A percentile compares a stretch with the other conserved stretches of the same genome.
Evolutionary conservation across 257 asterid species (phyloP).

Genomic region (Ophiorrhiza pumila): DNA sequence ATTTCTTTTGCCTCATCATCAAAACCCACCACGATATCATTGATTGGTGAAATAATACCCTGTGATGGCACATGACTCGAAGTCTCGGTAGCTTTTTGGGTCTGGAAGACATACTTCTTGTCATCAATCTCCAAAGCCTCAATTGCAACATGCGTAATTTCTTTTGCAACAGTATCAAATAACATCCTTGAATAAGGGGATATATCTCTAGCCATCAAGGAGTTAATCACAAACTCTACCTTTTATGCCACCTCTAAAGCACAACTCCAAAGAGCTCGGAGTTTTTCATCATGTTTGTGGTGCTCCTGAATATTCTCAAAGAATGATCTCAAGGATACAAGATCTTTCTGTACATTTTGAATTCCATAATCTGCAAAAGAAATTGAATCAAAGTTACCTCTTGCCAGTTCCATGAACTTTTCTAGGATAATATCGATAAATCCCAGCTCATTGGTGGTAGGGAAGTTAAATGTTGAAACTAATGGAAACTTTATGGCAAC

Average conservation of each 20-base stretch:
- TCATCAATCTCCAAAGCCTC: background rate
- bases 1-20: conserved; percentile 2
- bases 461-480: background rate
- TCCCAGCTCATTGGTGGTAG: background rate
- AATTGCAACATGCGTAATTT: background rate
- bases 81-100: no score
- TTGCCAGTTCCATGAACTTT: background rate
- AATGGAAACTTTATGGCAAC: background rate
- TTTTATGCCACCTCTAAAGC: background rate
- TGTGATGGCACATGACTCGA: background rate
- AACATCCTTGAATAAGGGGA: background rate
- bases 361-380: background rate
- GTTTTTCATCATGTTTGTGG: background rate
- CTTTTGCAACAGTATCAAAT: background rate
- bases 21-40: conserved; percentile 3
- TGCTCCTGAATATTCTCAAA: background rate
- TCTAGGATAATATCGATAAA: background rate
- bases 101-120: background rate
- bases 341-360: background rate
- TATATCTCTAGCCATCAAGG: conserved; percentile 1
- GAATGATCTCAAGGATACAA: background rate
- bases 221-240: conserved; percentile 7
- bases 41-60: background rate
- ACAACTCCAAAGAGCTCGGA: background rate
- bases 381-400: background rate